phyloP scores from a whole-genome alignment of 2,329 filamentous ascomycete genomes.

The Diplodia mutila region DNA sequence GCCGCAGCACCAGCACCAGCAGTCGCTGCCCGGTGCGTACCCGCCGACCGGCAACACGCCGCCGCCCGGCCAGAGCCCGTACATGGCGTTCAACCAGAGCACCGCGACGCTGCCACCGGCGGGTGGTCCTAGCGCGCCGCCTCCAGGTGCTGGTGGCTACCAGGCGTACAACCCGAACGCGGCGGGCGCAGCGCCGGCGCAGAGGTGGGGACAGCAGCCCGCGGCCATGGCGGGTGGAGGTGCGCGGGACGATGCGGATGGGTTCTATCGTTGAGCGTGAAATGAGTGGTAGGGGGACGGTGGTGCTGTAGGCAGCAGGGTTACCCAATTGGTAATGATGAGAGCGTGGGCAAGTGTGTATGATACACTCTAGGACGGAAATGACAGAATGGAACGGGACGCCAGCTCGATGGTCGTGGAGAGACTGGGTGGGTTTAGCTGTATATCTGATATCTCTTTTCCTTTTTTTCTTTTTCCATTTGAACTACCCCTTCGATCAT shows the following conservation, averaged over 20 bases:
- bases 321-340: not conserved
- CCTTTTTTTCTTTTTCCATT: not conserved
- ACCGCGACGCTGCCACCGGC: conserved; percentile 34
- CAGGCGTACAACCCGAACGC: conserved; percentile 37
- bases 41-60: not conserved
- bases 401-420: not conserved
- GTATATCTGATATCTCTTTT: not conserved
- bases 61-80: conserved; percentile 27
- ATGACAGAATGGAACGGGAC: not conserved
- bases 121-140: conserved; percentile 19
- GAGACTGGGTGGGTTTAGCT: not conserved
- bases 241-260: conserved; percentile 36
- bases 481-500: not conserved
- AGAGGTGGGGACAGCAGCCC: conserved; percentile 27
- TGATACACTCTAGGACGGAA: not conserved
- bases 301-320: not conserved
- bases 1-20: conserved; percentile 34
- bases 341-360: not conserved
- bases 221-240: conserved; percentile 37
- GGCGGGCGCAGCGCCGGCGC: not conserved
- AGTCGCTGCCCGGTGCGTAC: not conserved
- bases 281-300: not conserved
- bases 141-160: conserved; percentile 27
- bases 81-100: conserved; percentile 33
- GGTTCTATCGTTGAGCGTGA: conserved; percentile 32